phyloP scores from a whole-genome alignment of 106 monocot genomes.

The Phalaenopsis aphrodite region DNA sequence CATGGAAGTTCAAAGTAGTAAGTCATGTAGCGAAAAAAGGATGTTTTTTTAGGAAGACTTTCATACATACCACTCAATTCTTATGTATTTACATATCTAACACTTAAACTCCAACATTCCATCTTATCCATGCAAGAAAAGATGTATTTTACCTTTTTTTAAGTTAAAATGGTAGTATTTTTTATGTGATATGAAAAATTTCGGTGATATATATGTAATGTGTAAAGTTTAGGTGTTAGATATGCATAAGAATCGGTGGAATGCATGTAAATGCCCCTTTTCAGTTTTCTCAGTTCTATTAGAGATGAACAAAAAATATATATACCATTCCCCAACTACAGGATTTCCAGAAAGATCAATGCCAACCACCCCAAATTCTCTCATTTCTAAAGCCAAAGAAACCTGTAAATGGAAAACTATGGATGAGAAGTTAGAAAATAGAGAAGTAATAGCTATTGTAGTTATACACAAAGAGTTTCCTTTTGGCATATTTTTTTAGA shows the following conservation, averaged over 20 bases:
- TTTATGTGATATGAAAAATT: too few species aligned
- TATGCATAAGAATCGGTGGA: too few species aligned
- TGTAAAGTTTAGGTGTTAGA: too few species aligned
- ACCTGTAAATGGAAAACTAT: slow-evolving; percentile 32
- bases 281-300: neutral
- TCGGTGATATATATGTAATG: too few species aligned
- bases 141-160: too few species aligned
- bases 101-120: too few species aligned
- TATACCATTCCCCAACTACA: slow-evolving; percentile 84
- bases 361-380: slow-evolving; percentile 75
- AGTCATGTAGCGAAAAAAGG: neutral
- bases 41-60: neutral
- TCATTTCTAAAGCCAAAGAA: slow-evolving; percentile 76
- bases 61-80: too few species aligned
- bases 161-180: too few species aligned
- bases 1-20: slow-evolving; percentile 10
- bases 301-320: neutral
- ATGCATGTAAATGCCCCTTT: too few species aligned
- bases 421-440: neutral
- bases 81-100: too few species aligned
- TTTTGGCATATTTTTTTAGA: neutral
- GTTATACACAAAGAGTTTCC: neutral
- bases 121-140: too few species aligned
- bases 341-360: slow-evolving; percentile 98
- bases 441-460: too few species aligned